These are phyloP conservation scores for Populus trichocarpa DNA, from an alignment of 441 rosid species.

Conservation along the genomic window DNA sequence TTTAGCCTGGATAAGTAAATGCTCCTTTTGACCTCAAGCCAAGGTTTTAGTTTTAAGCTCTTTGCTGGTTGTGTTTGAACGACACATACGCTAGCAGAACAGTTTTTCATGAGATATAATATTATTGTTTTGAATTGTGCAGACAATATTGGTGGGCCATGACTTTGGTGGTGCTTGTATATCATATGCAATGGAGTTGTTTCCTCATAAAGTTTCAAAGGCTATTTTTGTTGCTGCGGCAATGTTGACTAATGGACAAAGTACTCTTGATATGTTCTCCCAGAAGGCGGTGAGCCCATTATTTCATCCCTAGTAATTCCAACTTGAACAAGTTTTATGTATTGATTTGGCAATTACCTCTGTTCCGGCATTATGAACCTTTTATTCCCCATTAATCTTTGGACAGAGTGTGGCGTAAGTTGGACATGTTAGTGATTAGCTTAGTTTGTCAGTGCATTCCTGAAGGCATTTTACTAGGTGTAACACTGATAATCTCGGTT, in stretches of 20 bases:
- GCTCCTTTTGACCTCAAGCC: background rate
- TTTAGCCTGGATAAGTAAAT: background rate
- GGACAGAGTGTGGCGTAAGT: background rate
- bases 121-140: slow-evolving; percentile 18
- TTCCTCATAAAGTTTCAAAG: slow-evolving; percentile 66
- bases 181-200: slow-evolving; percentile 80
- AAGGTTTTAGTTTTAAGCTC: background rate
- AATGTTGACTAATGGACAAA: slow-evolving; percentile 69
- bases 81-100: slow-evolving; percentile 8
- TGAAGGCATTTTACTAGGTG: background rate
- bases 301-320: background rate
- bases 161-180: slow-evolving; percentile 93
- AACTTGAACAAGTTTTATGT: background rate
- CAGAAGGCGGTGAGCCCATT: slow-evolving; percentile 46
- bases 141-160: slow-evolving; percentile 92
- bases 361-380: background rate
- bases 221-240: slow-evolving; percentile 79
- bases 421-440: background rate
- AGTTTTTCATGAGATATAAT: background rate
- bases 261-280: slow-evolving; percentile 70
- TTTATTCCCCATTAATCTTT: background rate
- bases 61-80: slow-evolving; percentile 1
- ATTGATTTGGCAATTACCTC: background rate
- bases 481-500: background rate
- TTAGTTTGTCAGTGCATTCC: background rate